phyloP scores from a whole-genome alignment of 352 stramenopile species.

The Globisporangium okanoganense region DNA sequence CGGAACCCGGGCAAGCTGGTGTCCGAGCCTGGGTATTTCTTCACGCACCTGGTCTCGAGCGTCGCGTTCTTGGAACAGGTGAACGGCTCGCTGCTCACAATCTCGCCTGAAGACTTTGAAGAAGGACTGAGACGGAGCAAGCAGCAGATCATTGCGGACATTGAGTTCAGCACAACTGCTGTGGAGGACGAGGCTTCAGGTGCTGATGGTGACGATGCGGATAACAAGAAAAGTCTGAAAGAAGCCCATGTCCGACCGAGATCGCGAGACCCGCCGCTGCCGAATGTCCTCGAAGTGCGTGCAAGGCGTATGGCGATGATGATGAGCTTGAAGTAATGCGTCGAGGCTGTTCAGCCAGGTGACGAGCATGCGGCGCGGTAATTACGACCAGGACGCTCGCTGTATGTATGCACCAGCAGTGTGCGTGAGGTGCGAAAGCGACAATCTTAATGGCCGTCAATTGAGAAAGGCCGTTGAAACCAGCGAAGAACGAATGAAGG shows the following conservation, averaged over 20 bases:
- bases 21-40: slow-evolving; percentile 90
- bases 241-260: background rate
- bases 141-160: slow-evolving; percentile 22
- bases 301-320: slow-evolving; percentile 11
- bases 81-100: slow-evolving; percentile 64
- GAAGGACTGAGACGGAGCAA: slow-evolving; percentile 42
- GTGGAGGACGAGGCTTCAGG: background rate
- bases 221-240: background rate
- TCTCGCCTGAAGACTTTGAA: slow-evolving; percentile 72
- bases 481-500: background rate
- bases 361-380: too few relatives aligned
- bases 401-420: background rate
- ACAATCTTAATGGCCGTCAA: background rate
- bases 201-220: background rate
- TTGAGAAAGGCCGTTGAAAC: background rate
- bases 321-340: slow-evolving; percentile 1
- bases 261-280: background rate
- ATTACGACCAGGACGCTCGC: too few relatives aligned
- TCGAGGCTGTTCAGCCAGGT: too few relatives aligned
- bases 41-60: slow-evolving; percentile 87
- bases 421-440: too few relatives aligned
- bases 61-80: slow-evolving; percentile 79
- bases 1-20: slow-evolving; percentile 63
- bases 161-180: background rate
- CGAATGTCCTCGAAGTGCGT: slow-evolving; percentile 12